These are phyloP conservation scores for Penicillium soppii DNA, from an alignment of 495 filamentous ascomycete species.

Conservation along the genomic window DNA sequence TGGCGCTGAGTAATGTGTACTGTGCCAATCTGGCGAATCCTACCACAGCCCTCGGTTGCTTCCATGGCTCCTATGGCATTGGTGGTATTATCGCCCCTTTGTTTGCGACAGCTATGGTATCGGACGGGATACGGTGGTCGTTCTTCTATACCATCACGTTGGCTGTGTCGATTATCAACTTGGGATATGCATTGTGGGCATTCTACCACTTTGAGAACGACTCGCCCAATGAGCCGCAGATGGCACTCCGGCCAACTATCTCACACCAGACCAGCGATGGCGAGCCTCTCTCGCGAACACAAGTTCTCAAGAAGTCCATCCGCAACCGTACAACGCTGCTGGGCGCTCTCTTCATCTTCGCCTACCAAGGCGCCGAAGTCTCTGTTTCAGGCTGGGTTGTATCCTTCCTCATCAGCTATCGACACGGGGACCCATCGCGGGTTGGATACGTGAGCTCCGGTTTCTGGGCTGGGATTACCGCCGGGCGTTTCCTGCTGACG, in stretches of 20 bases:
- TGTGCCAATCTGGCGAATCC: slow-evolving; percentile 64
- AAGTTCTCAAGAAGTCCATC: slow-evolving; percentile 50
- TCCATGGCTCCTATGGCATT: slow-evolving; percentile 72
- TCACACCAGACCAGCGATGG: slow-evolving; percentile 18
- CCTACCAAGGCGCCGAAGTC: slow-evolving; percentile 78
- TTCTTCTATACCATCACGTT: slow-evolving; percentile 29
- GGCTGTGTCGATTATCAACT: slow-evolving; percentile 45
- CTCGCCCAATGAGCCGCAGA: slow-evolving; percentile 26
- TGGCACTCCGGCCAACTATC: slow-evolving; percentile 35
- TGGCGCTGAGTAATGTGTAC: slow-evolving; percentile 75
- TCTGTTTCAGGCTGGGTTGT: slow-evolving; percentile 81
- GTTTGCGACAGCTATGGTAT: slow-evolving; percentile 61
- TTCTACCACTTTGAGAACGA: slow-evolving; percentile 59
- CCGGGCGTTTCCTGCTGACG: slow-evolving; percentile 68
- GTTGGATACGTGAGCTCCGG: slow-evolving; percentile 82
- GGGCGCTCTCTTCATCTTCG: slow-evolving; percentile 75
- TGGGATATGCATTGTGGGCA: slow-evolving; percentile 51
- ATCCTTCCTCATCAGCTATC: slow-evolving; percentile 70
- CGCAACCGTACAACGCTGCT: slow-evolving; percentile 63
- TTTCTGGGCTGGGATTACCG: slow-evolving; percentile 78
- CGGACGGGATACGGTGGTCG: slow-evolving; percentile 34
- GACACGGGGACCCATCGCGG: slow-evolving; percentile 60
- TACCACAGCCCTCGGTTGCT: slow-evolving; percentile 59
- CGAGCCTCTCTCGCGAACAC: slow-evolving; percentile 69
- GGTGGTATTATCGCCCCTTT: slow-evolving; percentile 70